A percentile compares a stretch with the other conserved stretches of the same genome.
Conservation (phyloP, 1,284 basidiomycete species). For the Leccinum proximum region DNA sequence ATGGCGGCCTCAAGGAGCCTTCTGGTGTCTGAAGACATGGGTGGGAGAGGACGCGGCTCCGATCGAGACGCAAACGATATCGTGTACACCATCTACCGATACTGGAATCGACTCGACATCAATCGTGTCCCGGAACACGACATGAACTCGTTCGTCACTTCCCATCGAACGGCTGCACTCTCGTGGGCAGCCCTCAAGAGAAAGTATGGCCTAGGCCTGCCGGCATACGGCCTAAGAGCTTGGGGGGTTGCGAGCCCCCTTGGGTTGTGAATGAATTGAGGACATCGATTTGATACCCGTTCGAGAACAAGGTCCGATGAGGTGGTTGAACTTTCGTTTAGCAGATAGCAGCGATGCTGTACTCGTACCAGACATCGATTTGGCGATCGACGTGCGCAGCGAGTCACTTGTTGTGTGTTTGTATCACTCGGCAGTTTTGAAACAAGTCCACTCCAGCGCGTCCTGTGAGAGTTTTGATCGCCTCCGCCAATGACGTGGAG, state of each 20-base stretch:
- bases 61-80: constrained; percentile 75
- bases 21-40: no score
- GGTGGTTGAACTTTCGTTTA: constrained; percentile 10
- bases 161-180: constrained; percentile 50
- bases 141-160: constrained; percentile 67
- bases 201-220: constrained; percentile 43
- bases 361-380: constrained; percentile 11
- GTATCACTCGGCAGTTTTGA: neutral
- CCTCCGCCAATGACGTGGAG: no score
- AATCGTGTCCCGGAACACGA: constrained; percentile 79
- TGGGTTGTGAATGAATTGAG: neutral
- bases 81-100: constrained; percentile 58
- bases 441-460: no score
- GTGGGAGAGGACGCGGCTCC: constrained; percentile 42
- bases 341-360: constrained; percentile 20
- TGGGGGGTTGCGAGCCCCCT: neutral
- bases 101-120: constrained; percentile 76
- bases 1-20: no score
- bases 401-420: neutral
- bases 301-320: constrained; percentile 15
- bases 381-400: constrained; percentile 12
- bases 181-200: constrained; percentile 68
- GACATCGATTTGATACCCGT: constrained; percentile 29
- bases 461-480: neutral
- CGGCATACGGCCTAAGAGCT: constrained; percentile 1